phyloP scores from a whole-genome alignment of 2,329 filamentous ascomycete genomes.

The Neonectria neomacrospora region DNA sequence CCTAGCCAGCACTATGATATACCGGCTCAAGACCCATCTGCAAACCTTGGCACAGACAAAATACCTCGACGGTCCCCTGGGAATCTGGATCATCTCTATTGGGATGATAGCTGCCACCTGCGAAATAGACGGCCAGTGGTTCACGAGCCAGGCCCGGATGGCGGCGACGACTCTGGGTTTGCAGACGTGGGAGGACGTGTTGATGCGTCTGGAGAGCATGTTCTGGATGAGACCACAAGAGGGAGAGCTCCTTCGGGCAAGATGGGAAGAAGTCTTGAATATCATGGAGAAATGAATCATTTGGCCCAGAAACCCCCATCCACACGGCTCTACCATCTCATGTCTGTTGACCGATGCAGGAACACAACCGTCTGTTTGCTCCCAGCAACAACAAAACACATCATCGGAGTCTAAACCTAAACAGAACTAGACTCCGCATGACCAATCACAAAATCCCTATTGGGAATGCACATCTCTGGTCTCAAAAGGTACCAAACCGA shows the following conservation, averaged over 20 bases:
- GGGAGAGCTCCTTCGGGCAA: constrained; percentile 25
- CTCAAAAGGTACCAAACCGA: background rate
- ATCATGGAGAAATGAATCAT: background rate
- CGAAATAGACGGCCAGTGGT: constrained; percentile 45
- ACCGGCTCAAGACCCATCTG: constrained; percentile 48
- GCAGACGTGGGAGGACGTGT: constrained; percentile 33
- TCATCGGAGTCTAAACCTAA: constrained; percentile 22
- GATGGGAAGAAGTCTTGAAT: constrained; percentile 32
- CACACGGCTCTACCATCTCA: background rate
- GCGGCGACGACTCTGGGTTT: constrained; percentile 20
- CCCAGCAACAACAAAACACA: background rate
- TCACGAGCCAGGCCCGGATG: constrained; percentile 40
- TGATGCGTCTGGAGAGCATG: constrained; percentile 24
- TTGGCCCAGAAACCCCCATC: background rate
- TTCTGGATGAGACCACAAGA: constrained; percentile 35
- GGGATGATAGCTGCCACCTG: constrained; percentile 52
- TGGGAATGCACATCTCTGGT: background rate
- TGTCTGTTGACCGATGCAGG: background rate
- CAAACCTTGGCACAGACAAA: constrained; percentile 23
- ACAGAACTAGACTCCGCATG: constrained; percentile 48
- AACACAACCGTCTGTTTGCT: too few species aligned
- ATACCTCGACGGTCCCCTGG: constrained; percentile 41
- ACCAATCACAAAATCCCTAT: background rate
- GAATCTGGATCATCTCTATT: constrained; percentile 56
- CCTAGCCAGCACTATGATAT: constrained; percentile 51